Base-by-base conservation (phyloP, 352 stramenopile species). In the Phytophthora cryptogea region DNA sequence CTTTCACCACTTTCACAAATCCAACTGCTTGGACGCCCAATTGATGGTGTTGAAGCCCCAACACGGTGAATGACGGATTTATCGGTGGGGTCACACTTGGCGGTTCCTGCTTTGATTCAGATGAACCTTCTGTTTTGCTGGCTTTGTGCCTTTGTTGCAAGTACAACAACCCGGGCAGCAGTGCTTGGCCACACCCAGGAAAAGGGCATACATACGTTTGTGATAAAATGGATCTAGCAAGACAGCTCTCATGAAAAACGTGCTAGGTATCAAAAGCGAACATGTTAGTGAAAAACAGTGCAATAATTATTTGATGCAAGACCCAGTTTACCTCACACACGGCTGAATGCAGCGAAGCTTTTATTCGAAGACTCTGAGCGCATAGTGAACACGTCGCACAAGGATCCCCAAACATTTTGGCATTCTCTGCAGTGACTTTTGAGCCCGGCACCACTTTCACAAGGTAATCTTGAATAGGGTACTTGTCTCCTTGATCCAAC, bases 211-310 rank as follows among this genome's bases (percentile, higher is more conserved):
- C 40, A 32, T 89, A 91, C 16, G 72, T 39, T 48, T 91, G 75
- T 7, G 78, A 76, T 20, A 94, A 49, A 56, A 94, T 70, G 6
- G 80, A 88, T n/a, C 83, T 69, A 3, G 80, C 66, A 27, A 92
- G 33, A 41, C 85, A 94, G 48, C 85, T 91, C 36, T 92, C 83
- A 35, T 94, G 85, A 36, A 92, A 91, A 17, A 73, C 54, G 62
- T 94, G 85, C 85, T 94, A 52, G 7, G 30, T 8, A 31, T 26
- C 41, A 37, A 41, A 42, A 13, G 16, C 13, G 50, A 42, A 57
- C 8, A 35, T 14, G 31, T 60, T 36, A 59, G 33, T 23, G 20
- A 2, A 9, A 17, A 35, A 59, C 45, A 28, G 35, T 0, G 28
- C 10, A 13, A 23, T 13, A 51, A 43, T 0, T 16, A 8, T 17